Base-by-base conservation (phyloP, 208 protist genomes). In the Trypanosoma boissoni region DNA sequence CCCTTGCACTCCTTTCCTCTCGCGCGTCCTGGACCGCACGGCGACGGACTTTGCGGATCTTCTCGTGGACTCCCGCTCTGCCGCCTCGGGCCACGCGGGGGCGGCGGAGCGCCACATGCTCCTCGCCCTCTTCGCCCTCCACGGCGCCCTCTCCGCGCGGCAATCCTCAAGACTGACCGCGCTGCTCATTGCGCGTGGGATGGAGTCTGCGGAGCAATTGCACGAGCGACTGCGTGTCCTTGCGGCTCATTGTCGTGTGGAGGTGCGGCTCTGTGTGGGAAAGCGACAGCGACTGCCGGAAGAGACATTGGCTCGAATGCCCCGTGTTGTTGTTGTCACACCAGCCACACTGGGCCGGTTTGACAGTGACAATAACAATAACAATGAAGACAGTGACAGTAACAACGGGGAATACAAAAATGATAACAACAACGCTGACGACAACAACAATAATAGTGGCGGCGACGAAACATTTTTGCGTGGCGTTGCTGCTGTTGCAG, bases 21-120 rank as follows among this genome's bases (percentile, higher is more conserved):
- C 55, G 7, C 77, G 80, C 18, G 74, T 91, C 18, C 62, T 91
- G 48, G 64, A 66, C 0, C 72, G 65, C 50, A 87, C 80, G 1
- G 73, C 67, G 21, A 48, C 26, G 0, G 83, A 87, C 66, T 86
- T 87, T 42, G 74, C 79, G 3, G 83, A 91, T 54, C 55, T 84
- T 26, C 64, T 91, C 8, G 72, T 91, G 0, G 83, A 91, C 49
- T 74, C 68, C 16, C 83, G 83, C 28, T 78, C 80, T 48, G 79
- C 77, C 6, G 21, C 61, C 1, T 49, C 49, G 29, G 76, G 55
- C 14, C 57, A 64, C 12, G 58, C 67, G 0, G 68, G 75, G 0
- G 39, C 68, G 2, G 34, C 34, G 8, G 83, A 91, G 56, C 74
- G 79, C 9, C 76, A 70, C 36, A 31, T 43, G 14, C 63, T 91